Evolutionary conservation across 768 basidiomycete genomes (phyloP), one percentile per base, ranked within the genome.

Genomic region (Artomyces pyxidatus): DNA sequence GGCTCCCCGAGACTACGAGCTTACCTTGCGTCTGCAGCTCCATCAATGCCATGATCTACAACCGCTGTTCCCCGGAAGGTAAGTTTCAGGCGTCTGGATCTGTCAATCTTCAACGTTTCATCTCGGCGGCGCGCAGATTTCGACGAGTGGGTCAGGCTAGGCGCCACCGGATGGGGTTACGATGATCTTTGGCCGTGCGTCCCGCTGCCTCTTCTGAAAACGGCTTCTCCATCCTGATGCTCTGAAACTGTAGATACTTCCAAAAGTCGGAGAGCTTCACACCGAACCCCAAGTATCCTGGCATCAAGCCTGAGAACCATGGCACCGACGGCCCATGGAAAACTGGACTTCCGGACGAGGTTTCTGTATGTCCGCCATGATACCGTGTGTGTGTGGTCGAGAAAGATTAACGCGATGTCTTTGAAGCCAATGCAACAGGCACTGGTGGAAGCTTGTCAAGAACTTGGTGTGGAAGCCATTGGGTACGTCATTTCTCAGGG

Each of bases 101-200:
- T 17, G 14, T 35, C 5, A 17, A 2, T 35, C 32, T 48, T 25
- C 3, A 41, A 17, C 26, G 16, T 7, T 16, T 26, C 27, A 14
- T 14, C 16, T 2, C 32, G 4, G 12, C 32, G n/a, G n/a, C n/a
- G n/a, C n/a, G 26, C 32, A 48, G 58, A 58, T 35, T 58, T 51
- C 21, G 53, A 58, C 4, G 54, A 59, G 32, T 58, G 58, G 58
- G 58, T 53, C 19, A 49, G 57, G 26, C 29, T 58, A 8, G 58
- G 58, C 12, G 58, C 58, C 4, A 42, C 55, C 10, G 58, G 58
- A 19, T 59, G 58, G 58, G 22, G 51, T 19, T 59, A 59, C 42
- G 40, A 56, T 19, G 54, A 52, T 28, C 42, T 59, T 19, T 30
- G 46, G 22, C 58, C 58, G 51, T 55, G 32, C 53, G 54, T 35